phyloP scores from a whole-genome alignment of 1,139 yeast species.

The Saccharomyces uvarum region DNA sequence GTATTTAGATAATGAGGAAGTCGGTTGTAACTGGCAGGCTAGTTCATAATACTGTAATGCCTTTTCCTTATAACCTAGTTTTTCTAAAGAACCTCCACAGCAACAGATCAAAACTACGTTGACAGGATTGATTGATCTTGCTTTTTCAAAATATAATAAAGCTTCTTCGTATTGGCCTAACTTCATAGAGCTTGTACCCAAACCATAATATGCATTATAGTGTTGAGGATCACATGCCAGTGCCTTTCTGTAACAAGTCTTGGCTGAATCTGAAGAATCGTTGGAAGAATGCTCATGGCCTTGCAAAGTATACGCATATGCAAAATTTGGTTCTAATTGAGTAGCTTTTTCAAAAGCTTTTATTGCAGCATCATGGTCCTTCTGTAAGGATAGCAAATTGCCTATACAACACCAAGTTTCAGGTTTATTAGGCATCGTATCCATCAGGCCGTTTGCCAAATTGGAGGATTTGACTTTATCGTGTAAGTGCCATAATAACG shows the following conservation, averaged over 20 bases:
- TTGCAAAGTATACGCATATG: conserved; percentile 85
- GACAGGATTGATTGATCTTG: conserved; percentile 80
- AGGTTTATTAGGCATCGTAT: conserved; percentile 56
- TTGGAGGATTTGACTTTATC: conserved; percentile 73
- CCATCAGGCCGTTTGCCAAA: conserved; percentile 74
- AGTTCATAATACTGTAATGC: conserved; percentile 78
- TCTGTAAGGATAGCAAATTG: conserved; percentile 71
- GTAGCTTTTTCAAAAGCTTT: conserved; percentile 79
- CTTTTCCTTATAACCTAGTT: conserved; percentile 55
- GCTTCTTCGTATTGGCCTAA: conserved; percentile 80
- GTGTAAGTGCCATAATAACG: conserved; percentile 87
- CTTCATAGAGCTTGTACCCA: conserved; percentile 89
- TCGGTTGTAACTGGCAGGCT: conserved; percentile 80
- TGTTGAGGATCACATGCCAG: conserved; percentile 72
- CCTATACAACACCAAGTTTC: conserved; percentile 93
- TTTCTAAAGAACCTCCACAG: conserved; percentile 89
- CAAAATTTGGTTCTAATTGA: conserved; percentile 59
- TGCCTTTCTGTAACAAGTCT: conserved; percentile 75
- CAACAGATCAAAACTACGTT: conserved; percentile 88
- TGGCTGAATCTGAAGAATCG: conserved; percentile 87
- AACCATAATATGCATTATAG: conserved; percentile 91
- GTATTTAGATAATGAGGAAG: conserved; percentile 78
- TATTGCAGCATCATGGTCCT: conserved; percentile 88
- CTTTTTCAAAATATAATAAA: conserved; percentile 79
- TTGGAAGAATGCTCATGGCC: conserved; percentile 88